phyloP scores from a whole-genome alignment of 2,329 filamentous ascomycete species.

The Alternaria triticina region DNA sequence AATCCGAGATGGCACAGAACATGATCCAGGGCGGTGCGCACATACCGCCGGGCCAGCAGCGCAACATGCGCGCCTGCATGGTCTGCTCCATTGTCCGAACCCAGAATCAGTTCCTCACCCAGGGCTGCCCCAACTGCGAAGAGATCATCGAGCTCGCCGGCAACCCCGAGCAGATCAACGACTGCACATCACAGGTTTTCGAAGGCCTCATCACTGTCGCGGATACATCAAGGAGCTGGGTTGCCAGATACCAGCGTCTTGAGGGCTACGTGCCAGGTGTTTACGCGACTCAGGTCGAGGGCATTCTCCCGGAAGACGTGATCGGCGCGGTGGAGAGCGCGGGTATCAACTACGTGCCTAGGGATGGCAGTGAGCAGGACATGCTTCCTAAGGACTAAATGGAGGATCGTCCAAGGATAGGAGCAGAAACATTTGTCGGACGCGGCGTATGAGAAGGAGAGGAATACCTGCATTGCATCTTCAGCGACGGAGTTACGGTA shows the following conservation, averaged over 20 bases:
- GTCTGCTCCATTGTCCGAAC: constrained; percentile 95
- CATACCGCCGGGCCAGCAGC: constrained; percentile 76
- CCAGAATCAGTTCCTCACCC: constrained; percentile 77
- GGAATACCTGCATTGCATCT: constrained; percentile 19
- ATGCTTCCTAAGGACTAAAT: constrained; percentile 41
- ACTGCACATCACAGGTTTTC: constrained; percentile 95
- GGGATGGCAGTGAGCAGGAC: constrained; percentile 48
- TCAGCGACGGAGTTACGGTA: constrained; percentile 35
- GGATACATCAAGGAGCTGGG: constrained; percentile 86
- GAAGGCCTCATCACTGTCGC: constrained; percentile 88
- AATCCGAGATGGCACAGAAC: constrained; percentile 8
- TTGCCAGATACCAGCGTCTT: constrained; percentile 94
- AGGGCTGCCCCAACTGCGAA: constrained; percentile 97
- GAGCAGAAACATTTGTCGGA: not conserved
- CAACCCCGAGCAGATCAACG: constrained; percentile 80
- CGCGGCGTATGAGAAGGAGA: not conserved
- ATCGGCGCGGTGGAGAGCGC: constrained; percentile 63
- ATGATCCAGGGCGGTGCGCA: constrained; percentile 62
- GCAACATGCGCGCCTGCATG: constrained; percentile 95
- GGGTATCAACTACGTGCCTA: constrained; percentile 66
- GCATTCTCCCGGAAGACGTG: constrained; percentile 68
- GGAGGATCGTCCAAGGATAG: not conserved
- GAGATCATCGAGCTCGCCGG: constrained; percentile 83
- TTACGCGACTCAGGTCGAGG: constrained; percentile 94
- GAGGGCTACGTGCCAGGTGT: constrained; percentile 87